Conservation (phyloP, 2,329 filamentous ascomycete genomes). For the Paecilomyces niveus region DNA sequence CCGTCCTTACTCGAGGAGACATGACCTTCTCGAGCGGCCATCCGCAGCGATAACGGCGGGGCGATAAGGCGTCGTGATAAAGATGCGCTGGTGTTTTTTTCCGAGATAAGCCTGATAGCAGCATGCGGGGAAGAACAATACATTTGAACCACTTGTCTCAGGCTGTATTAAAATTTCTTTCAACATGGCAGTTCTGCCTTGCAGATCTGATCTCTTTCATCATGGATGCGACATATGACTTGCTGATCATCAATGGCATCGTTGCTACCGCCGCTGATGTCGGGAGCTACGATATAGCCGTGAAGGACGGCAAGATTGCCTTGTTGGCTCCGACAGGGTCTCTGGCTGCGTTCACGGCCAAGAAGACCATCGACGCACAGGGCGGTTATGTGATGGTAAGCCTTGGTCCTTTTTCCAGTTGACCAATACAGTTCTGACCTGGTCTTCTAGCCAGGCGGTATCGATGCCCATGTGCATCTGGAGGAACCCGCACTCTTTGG, state of each 20-base stretch:
- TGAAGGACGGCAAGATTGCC: constrained; percentile 39
- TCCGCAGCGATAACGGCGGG: not conserved
- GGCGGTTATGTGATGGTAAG: constrained; percentile 37
- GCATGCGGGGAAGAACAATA: not conserved
- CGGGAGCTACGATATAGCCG: constrained; percentile 35
- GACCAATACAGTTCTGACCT: not conserved
- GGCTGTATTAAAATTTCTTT: not conserved
- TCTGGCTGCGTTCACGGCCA: constrained; percentile 19
- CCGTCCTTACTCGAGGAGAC: not conserved
- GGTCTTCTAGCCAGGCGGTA: constrained; percentile 31
- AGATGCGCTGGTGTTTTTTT: not conserved
- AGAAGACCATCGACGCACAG: constrained; percentile 34
- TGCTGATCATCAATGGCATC: constrained; percentile 38
- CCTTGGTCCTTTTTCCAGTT: not conserved
- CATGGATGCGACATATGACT: constrained; percentile 21
- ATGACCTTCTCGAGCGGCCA: not conserved
- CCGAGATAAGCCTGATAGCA: not conserved
- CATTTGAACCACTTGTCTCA: not conserved
- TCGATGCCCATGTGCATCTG: constrained; percentile 46
- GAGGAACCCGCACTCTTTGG: constrained; percentile 28
- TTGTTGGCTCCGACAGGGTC: constrained; percentile 33
- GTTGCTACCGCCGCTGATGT: constrained; percentile 39
- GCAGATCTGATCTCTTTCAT: not conserved
- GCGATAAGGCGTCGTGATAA: not conserved
- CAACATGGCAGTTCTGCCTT: not conserved